Percentiles rank a stretch among this genome's conserved stretches.
Conservation (phyloP, 1,284 basidiomycete species). For the Meira miltonrushii region DNA sequence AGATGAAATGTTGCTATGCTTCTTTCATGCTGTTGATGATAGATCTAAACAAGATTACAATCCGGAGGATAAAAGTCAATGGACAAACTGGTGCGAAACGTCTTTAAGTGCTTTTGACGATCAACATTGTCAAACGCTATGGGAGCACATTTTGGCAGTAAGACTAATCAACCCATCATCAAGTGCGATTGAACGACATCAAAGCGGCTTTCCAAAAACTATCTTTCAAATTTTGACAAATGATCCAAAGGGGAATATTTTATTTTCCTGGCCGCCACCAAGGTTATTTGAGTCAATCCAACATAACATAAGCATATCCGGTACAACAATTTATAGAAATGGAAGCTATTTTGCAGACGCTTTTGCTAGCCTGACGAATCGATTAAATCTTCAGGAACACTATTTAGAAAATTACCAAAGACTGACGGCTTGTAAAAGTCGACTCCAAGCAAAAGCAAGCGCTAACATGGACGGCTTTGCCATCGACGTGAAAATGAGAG, state of each 20-base stretch:
- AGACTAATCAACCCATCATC: neutral
- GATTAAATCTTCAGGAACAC: constrained; percentile 57
- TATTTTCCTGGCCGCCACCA: constrained; percentile 78
- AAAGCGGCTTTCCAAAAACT: constrained; percentile 52
- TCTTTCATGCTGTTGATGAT: constrained; percentile 79
- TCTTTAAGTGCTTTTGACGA: constrained; percentile 53
- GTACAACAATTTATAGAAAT: constrained; percentile 29
- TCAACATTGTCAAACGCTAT: constrained; percentile 43
- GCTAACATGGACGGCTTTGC: no score
- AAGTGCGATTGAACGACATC: neutral
- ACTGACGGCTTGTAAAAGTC: no score
- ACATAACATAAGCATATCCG: neutral
- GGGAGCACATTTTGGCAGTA: constrained; percentile 16
- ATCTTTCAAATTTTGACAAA: constrained; percentile 74
- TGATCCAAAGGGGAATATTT: constrained; percentile 55
- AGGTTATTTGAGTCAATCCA: constrained; percentile 21
- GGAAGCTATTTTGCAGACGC: constrained; percentile 71
- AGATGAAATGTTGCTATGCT: constrained; percentile 82
- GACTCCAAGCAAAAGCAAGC: no score
- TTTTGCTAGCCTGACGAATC: constrained; percentile 73
- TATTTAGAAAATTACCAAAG: no score
- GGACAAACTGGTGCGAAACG: constrained; percentile 90
- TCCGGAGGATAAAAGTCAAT: constrained; percentile 53
- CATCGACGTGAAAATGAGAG: no score
- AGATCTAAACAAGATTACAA: constrained; percentile 72